A percentile compares a stretch with the other conserved stretches of the same genome.
phyloP scores from a whole-genome alignment of 2,329 filamentous ascomycete genomes.

The Colletotrichum camelliae region DNA sequence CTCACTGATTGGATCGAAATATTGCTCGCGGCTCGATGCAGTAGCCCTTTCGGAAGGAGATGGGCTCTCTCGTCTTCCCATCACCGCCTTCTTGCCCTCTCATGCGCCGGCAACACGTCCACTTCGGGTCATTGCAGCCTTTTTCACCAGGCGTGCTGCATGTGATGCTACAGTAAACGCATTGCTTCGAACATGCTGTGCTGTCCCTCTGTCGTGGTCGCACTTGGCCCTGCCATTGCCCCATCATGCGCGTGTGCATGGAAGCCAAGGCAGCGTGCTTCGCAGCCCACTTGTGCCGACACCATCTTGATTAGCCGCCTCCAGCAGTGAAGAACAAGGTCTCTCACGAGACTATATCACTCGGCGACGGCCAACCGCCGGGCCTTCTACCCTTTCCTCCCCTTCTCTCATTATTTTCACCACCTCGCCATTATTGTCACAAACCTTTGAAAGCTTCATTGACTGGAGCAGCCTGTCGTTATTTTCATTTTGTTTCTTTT shows the following conservation, averaged over 20 bases:
- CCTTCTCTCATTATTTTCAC: slow-evolving; percentile 26
- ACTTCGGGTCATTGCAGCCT: slow-evolving; percentile 13
- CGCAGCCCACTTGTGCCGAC: slow-evolving; percentile 12
- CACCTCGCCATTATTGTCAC: slow-evolving; percentile 3
- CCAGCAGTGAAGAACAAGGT: neutral
- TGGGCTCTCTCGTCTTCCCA: slow-evolving; percentile 3
- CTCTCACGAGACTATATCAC: slow-evolving; percentile 15
- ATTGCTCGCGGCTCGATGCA: neutral
- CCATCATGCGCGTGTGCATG: neutral
- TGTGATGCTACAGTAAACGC: neutral
- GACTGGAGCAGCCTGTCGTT: slow-evolving; percentile 51
- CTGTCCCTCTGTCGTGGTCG: neutral
- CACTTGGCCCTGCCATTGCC: neutral
- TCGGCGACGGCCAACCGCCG: slow-evolving; percentile 6
- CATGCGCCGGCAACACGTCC: slow-evolving; percentile 7
- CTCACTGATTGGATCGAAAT: slow-evolving; percentile 36
- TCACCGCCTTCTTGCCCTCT: neutral
- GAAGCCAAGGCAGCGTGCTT: neutral
- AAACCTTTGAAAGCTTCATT: slow-evolving; percentile 43
- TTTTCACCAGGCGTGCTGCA: slow-evolving; percentile 8
- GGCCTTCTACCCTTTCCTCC: neutral
- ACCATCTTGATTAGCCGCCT: slow-evolving; percentile 13
- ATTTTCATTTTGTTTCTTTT: slow-evolving; percentile 23
- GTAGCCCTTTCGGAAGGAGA: neutral
- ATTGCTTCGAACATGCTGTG: neutral